Conservation (phyloP, 2,329 filamentous ascomycete species). For the Tolypocladium album region DNA sequence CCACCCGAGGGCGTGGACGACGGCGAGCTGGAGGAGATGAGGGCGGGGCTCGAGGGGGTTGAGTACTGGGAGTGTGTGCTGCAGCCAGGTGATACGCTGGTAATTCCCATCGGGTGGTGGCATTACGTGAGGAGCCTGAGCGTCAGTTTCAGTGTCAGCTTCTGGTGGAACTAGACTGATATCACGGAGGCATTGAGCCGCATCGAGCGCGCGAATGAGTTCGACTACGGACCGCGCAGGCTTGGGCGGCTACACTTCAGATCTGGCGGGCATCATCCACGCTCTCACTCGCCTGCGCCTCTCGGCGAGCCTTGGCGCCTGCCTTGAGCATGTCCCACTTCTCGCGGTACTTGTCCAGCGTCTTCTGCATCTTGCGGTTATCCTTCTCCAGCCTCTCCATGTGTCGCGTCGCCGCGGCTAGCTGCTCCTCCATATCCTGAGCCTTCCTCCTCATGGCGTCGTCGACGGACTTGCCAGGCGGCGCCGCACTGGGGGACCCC, state of each 20-base stretch:
- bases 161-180: slow-evolving; percentile 70
- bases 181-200: background rate
- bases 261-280: slow-evolving; percentile 19
- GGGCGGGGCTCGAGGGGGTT: slow-evolving; percentile 41
- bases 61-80: slow-evolving; percentile 70
- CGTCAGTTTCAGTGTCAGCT: slow-evolving; percentile 88
- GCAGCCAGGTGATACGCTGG: slow-evolving; percentile 71
- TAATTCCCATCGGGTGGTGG: slow-evolving; percentile 95
- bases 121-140: slow-evolving; percentile 85
- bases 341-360: slow-evolving; percentile 46
- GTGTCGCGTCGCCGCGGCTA: slow-evolving; percentile 46
- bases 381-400: slow-evolving; percentile 57
- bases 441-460: slow-evolving; percentile 36
- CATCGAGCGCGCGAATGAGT: background rate
- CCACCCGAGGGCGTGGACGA: slow-evolving; percentile 13
- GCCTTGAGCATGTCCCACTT: slow-evolving; percentile 53
- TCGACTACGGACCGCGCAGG: background rate
- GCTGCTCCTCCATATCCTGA: slow-evolving; percentile 57
- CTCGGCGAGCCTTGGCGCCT: slow-evolving; percentile 44
- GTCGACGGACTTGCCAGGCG: slow-evolving; percentile 18
- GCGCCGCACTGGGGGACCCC: slow-evolving; percentile 31
- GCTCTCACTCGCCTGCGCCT: slow-evolving; percentile 28
- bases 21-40: slow-evolving; percentile 26
- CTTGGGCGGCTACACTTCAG: background rate
- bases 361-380: slow-evolving; percentile 43